Percentiles rank a stretch among this genome's conserved stretches.
These are phyloP conservation scores for Gomphus bonarii DNA, from an alignment of 1,284 basidiomycete species.

Conservation along the genomic window DNA sequence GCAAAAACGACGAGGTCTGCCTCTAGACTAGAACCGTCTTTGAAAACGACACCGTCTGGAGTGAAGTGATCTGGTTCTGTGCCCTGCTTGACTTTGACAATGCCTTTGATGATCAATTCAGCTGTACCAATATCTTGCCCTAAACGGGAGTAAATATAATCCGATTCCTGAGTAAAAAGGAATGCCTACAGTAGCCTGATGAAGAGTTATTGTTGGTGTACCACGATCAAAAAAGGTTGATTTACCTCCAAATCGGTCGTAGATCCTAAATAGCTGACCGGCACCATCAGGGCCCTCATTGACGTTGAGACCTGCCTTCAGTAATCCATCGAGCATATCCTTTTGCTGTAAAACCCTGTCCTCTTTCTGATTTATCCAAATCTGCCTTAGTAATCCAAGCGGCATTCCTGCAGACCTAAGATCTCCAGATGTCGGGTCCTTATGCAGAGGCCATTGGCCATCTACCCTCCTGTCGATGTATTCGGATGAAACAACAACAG, in stretches of 20 bases:
- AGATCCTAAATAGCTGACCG: constrained; percentile 19
- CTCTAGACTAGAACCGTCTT: constrained; percentile 22
- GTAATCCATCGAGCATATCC: constrained; percentile 26
- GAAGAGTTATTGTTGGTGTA: background rate
- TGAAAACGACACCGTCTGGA: constrained; percentile 20
- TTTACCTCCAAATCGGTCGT: constrained; percentile 23
- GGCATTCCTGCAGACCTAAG: constrained; percentile 33
- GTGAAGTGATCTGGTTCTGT: constrained; percentile 21
- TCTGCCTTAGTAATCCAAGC: constrained; percentile 25
- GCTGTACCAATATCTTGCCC: constrained; percentile 33
- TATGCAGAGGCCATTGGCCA: constrained; percentile 28
- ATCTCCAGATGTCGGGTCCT: constrained; percentile 34
- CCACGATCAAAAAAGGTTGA: background rate
- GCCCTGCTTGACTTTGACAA: constrained; percentile 22
- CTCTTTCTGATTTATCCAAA: constrained; percentile 23
- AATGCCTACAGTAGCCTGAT: constrained; percentile 22
- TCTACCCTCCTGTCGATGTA: constrained; percentile 13
- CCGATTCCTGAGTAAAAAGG: background rate
- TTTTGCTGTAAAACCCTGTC: constrained; percentile 21
- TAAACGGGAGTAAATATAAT: constrained; percentile 9
- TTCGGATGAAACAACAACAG: constrained; percentile 25
- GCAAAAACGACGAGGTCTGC: constrained; percentile 24
- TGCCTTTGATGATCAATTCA: constrained; percentile 20
- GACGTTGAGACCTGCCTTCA: constrained; percentile 29
- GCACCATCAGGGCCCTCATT: constrained; percentile 22